A percentile compares a stretch with the other conserved stretches of the same genome.
phyloP scores from a whole-genome alignment of 2,329 filamentous ascomycete species.

The Pestalotiopsis sp. region DNA sequence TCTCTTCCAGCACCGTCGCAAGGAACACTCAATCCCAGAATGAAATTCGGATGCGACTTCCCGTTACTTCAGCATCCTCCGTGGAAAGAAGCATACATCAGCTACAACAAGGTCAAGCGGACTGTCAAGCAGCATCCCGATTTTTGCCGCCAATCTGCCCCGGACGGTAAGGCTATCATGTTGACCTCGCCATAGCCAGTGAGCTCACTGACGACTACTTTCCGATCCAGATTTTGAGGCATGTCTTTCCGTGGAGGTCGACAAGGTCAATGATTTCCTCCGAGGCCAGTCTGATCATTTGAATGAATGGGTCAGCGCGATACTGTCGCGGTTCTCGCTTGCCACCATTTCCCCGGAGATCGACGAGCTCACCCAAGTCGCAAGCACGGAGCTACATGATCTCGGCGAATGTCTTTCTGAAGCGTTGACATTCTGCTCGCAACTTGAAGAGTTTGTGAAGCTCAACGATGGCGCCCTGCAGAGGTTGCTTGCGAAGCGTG shows the following conservation, averaged over 20 bases:
- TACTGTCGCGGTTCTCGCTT: constrained; percentile 12
- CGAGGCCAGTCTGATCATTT: constrained; percentile 7
- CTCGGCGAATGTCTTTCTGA: constrained; percentile 13
- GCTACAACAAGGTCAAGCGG: constrained; percentile 16
- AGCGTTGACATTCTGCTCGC: background rate
- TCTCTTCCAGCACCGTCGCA: background rate
- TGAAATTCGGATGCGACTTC: constrained; percentile 18
- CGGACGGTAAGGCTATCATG: background rate
- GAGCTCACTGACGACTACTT: constrained; percentile 12
- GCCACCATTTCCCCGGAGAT: background rate
- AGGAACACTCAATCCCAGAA: constrained; percentile 8
- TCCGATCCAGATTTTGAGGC: constrained; percentile 7
- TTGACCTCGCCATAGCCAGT: background rate
- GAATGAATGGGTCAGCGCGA: constrained; percentile 10
- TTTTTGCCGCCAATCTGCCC: background rate
- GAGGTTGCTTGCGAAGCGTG: constrained; percentile 8
- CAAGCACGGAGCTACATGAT: constrained; percentile 13
- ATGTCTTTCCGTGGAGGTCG: constrained; percentile 1
- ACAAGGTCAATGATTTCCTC: constrained; percentile 9
- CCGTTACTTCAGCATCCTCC: constrained; percentile 10
- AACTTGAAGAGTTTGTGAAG: constrained; percentile 11
- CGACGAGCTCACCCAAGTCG: constrained; percentile 3
- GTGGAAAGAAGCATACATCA: constrained; percentile 18
- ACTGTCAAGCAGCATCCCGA: constrained; percentile 7
- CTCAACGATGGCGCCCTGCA: constrained; percentile 16